Evolutionary conservation across 495 filamentous ascomycete genomes (phyloP).

Genomic region (Aspergillus diversus): DNA sequence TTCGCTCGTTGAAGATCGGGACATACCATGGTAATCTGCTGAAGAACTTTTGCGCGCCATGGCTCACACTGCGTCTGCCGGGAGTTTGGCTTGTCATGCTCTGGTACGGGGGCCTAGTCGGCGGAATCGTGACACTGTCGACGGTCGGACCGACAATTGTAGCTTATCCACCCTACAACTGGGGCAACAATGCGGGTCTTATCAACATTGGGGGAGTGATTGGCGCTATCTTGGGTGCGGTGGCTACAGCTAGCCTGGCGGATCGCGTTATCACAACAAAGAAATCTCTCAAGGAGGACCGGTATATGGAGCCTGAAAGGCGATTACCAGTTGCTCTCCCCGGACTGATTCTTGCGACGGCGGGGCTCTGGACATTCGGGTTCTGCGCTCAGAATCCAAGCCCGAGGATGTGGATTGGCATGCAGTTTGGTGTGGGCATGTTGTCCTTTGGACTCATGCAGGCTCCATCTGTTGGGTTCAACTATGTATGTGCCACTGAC

Average conservation of each 20-base stretch:
- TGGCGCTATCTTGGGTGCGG: constrained; percentile 14
- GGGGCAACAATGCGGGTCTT: constrained; percentile 19
- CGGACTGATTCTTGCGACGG: constrained; percentile 23
- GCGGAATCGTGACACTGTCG: constrained; percentile 17
- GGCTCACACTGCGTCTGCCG: constrained; percentile 21
- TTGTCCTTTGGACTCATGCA: constrained; percentile 22
- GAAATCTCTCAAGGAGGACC: constrained; percentile 14
- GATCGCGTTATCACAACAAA: constrained; percentile 21
- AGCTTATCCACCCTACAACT: constrained; percentile 15
- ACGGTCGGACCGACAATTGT: constrained; percentile 17
- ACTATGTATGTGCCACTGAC: constrained; percentile 10
- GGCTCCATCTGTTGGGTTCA: constrained; percentile 20
- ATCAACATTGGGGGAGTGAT: constrained; percentile 19
- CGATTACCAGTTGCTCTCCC: constrained; percentile 24
- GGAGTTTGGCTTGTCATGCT: constrained; percentile 24
- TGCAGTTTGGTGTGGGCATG: constrained; percentile 23
- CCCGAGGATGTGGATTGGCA: constrained; percentile 21
- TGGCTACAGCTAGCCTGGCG: constrained; percentile 14
- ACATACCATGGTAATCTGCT: constrained; percentile 18
- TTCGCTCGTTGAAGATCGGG: constrained; percentile 14
- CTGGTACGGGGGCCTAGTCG: constrained; percentile 22
- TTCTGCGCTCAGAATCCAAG: constrained; percentile 19
- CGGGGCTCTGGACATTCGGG: constrained; percentile 24
- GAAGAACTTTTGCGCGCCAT: constrained; percentile 16
- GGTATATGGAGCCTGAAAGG: constrained; percentile 19